Base-by-base conservation (phyloP, 176 grass and related monocot species). In the Rhipidocladum racemiflorum region DNA sequence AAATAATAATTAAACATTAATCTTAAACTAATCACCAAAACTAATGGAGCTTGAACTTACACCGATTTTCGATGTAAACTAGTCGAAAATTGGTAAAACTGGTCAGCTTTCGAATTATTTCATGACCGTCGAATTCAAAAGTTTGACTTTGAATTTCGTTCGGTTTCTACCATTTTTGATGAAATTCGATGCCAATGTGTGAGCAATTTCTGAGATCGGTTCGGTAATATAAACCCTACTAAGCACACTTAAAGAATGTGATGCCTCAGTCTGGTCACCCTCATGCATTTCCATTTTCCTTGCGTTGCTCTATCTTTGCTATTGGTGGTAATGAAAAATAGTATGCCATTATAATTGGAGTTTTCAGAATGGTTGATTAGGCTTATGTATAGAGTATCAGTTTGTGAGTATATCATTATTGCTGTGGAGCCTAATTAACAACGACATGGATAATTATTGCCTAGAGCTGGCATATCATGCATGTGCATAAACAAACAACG, bases 401-500 rank as follows among this genome's bases (percentile, higher is more conserved):
- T 55, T 36, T 55, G 49, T 72, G 21, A 74, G 71, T 49, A 36
- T 73, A 73, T 32, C 70, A 16, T 75, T 42, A 23, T 44, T 72
- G 18, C 18, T 9, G 24, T 63, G 48, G 45, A 66, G 18, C 11
- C 81, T 65, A 82, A 61, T 61, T 25, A 74, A 6, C n/a, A 54
- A 68, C 16, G 64, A 28, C 66, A 56, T n/a, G 32, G 16, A 17
- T 23, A 29, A 53, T 12, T 45, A 75, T 75, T 13, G 20, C 50
- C 32, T 44, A 76, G 53, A 44, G 55, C n/a, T 59, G 67, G 57
- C 42, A 32, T 11, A 48, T 36, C 40, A 36, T 23, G 82, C 23
- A 14, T 70, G 32, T 30, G 34, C 54, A 44, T 21, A 59, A 84
- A 61, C 36, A 78, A 81, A 67, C 72, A 63, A 81, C 7, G n/a